Evolutionary conservation across 805 yeast species (phyloP).

Genomic region (Yamadazyma kitorensis): DNA sequence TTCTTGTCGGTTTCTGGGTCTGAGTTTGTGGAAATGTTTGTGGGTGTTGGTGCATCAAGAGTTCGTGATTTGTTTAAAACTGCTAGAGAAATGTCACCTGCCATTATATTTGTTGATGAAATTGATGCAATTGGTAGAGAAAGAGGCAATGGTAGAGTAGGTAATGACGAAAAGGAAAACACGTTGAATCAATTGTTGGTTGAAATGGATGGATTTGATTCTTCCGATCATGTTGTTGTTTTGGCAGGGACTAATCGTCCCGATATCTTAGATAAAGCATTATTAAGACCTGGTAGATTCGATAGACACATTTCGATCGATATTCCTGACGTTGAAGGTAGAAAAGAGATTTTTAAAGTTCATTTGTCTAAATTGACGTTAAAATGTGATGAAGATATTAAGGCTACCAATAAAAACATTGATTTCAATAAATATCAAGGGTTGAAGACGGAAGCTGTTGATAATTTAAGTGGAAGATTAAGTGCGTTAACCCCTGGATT

Average conservation of each 20-base stretch:
- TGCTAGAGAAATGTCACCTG: slow-evolving; percentile 87
- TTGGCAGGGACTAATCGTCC: slow-evolving; percentile 94
- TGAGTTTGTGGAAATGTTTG: slow-evolving; percentile 96
- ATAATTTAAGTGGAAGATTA: slow-evolving; percentile 69
- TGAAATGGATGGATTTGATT: slow-evolving; percentile 92
- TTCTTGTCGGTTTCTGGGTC: slow-evolving; percentile 90
- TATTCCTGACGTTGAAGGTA: slow-evolving; percentile 84
- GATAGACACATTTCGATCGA: slow-evolving; percentile 87
- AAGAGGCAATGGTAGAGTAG: slow-evolving; percentile 70
- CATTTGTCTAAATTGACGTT: slow-evolving; percentile 73
- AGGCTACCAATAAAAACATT: slow-evolving; percentile 19
- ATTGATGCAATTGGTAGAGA: slow-evolving; percentile 95
- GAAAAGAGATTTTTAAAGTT: slow-evolving; percentile 81
- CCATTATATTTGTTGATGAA: slow-evolving; percentile 89
- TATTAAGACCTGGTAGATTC: slow-evolving; percentile 92
- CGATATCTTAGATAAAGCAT: slow-evolving; percentile 85
- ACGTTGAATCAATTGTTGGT: slow-evolving; percentile 89
- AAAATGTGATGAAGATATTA: slow-evolving; percentile 34
- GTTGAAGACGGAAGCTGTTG: slow-evolving; percentile 38
- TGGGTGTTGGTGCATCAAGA: slow-evolving; percentile 93
- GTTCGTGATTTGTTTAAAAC: slow-evolving; percentile 89
- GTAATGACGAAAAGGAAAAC: slow-evolving; percentile 88
- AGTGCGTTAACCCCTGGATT: slow-evolving; percentile 95
- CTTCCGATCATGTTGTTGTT: slow-evolving; percentile 88
- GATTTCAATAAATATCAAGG: slow-evolving; percentile 49